Base-by-base conservation (phyloP, 2,329 filamentous ascomycete genomes). In the Trichoderma arundinaceum region DNA sequence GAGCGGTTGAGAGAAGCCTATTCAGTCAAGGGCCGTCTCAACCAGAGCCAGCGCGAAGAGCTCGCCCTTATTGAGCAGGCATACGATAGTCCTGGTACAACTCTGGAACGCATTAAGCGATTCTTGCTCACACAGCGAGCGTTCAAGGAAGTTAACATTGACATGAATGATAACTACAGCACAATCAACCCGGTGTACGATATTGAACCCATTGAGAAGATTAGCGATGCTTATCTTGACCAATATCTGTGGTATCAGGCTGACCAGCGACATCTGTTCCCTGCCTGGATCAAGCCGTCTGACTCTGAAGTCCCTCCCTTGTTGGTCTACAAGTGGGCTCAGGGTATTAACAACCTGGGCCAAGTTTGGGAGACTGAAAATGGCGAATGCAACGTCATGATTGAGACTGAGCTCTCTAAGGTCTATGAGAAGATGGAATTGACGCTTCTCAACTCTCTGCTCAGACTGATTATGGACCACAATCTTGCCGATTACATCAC, bases 131-230 rank as follows among this genome's bases (percentile, higher is more conserved):
- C 96, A 0, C 95, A 99, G 76, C 88, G 95, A 77, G 95, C 96
- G 1, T 99, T 99, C 86, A 99, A 99, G 80, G 95, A 99, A 79
- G 95, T 99, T 51, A 95, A 94, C 64, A 99, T 99, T 71, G 95
- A 99, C 76, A 99, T 99, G 95, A 99, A 99, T 77, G 95, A 99
- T 81, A 99, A 99, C 75, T 99, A 99, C 81, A 98, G 89, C 83
- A 94, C 92, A 17, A 99, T 99, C 82, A 99, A 99, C 75, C 96
- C 95, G 0, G 95, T 99, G 1, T 99, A 99, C 75, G 95, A 99
- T 71, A 95, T 99, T 67, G 96, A 99, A 79, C 95, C 95, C 0
- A 97, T 99, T 67, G 95, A 99, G 82, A 99, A 99, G 82, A 99
- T 99, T 72, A 99, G 94, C 44, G 95, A 99, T 79, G 96, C 95